These are phyloP conservation scores for Tolypocladium ophioglossoides DNA, from an alignment of 2,329 filamentous ascomycete genomes.

Conservation along the genomic window DNA sequence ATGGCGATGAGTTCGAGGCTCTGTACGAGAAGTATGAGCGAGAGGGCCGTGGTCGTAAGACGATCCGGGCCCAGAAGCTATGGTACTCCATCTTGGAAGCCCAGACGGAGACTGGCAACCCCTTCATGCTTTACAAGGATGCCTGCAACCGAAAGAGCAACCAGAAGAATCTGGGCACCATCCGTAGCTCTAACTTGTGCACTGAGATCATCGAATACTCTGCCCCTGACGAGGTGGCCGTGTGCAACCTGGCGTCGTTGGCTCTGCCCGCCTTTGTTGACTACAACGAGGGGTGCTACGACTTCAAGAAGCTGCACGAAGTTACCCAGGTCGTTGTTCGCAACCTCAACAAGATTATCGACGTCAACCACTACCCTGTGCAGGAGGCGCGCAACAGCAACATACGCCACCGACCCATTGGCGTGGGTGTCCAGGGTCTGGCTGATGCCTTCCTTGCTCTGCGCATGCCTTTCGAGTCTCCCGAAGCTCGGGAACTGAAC, in stretches of 20 bases:
- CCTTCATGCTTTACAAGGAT: constrained; percentile 99
- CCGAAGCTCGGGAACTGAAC: constrained; percentile 88
- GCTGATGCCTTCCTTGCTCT: constrained; percentile 96
- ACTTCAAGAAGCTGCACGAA: constrained; percentile 95
- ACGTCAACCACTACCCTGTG: constrained; percentile 98
- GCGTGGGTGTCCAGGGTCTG: constrained; percentile 93
- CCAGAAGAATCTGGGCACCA: constrained; percentile 98
- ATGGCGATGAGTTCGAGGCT: constrained; percentile 93
- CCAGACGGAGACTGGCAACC: constrained; percentile 97
- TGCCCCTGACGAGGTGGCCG: constrained; percentile 93
- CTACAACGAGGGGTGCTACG: constrained; percentile 71
- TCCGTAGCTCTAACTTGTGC: constrained; percentile 97
- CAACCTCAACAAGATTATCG: constrained; percentile 97
- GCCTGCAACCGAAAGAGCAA: constrained; percentile 98
- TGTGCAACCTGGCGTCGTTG: constrained; percentile 94
- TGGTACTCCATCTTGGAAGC: constrained; percentile 98
- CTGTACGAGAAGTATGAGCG: constrained; percentile 89
- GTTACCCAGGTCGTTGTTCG: constrained; percentile 85
- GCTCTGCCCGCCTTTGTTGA: constrained; percentile 88
- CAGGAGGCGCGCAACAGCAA: constrained; percentile 90
- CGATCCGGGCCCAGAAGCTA: constrained; percentile 94
- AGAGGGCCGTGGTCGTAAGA: constrained; percentile 79
- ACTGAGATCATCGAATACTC: constrained; percentile 98
- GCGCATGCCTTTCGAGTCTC: constrained; percentile 92
- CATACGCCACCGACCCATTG: constrained; percentile 91